Evolutionary conservation across 805 yeast genomes (phyloP).

Genomic region (Cephaloascus albidus): DNA sequence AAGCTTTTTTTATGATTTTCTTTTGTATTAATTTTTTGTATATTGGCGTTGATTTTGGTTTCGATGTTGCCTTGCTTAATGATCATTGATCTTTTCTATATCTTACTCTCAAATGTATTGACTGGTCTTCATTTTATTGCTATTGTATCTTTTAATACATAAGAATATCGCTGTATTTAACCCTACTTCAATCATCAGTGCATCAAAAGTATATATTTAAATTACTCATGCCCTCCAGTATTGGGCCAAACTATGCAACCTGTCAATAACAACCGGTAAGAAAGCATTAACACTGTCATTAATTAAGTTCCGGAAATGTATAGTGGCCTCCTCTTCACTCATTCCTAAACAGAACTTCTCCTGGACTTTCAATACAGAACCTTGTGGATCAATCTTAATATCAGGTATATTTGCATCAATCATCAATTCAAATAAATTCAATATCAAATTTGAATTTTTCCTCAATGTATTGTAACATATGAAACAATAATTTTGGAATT

Average conservation of each 20-base stretch:
- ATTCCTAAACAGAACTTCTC: conserved; percentile 90
- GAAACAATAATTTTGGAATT: conserved; percentile 88
- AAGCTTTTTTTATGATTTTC: no score
- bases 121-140: no score
- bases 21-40: no score
- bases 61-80: no score
- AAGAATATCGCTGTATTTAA: no score
- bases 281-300: conserved; percentile 92
- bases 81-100: no score
- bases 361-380: conserved; percentile 83
- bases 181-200: no score
- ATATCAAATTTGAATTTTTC: conserved; percentile 79
- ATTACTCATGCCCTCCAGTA: conserved; percentile 81
- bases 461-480: conserved; percentile 87
- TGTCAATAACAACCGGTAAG: conserved; percentile 89
- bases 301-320: conserved; percentile 88
- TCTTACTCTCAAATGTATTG: no score
- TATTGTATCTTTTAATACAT: no score
- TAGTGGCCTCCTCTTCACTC: conserved; percentile 92
- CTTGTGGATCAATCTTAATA: conserved; percentile 71
- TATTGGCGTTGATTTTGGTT: no score
- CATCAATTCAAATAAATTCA: conserved; percentile 90
- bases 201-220: not conserved
- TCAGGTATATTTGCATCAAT: conserved; percentile 90
- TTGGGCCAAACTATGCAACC: conserved; percentile 91